Conservation (phyloP, 768 basidiomycete species). For the Russula sp. region DNA sequence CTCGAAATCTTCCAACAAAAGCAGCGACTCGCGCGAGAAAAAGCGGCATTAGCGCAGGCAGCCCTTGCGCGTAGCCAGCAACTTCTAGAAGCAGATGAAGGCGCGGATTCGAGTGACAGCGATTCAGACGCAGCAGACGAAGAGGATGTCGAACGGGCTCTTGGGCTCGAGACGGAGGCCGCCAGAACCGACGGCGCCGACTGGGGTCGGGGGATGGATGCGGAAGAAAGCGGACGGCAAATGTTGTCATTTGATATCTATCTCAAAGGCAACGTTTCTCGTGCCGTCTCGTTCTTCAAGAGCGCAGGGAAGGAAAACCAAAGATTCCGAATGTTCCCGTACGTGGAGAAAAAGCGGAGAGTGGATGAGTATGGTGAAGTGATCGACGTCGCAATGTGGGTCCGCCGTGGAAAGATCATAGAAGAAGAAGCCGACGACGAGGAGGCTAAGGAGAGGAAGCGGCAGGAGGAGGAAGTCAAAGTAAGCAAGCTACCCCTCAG, state of each 20-base stretch:
- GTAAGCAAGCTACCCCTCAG: slow-evolving; percentile 32
- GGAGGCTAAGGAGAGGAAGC: slow-evolving; percentile 65
- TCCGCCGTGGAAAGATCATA: slow-evolving; percentile 82
- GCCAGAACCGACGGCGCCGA: slow-evolving; percentile 41
- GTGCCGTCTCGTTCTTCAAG: slow-evolving; percentile 83
- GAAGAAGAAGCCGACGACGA: slow-evolving; percentile 87
- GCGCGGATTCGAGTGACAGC: slow-evolving; percentile 69
- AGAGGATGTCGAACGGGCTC: slow-evolving; percentile 47
- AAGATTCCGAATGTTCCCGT: slow-evolving; percentile 95
- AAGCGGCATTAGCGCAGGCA: slow-evolving; percentile 80
- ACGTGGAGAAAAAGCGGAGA: slow-evolving; percentile 83
- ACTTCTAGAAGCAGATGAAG: slow-evolving; percentile 92
- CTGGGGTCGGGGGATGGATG: slow-evolving; percentile 54
- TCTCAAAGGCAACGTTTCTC: slow-evolving; percentile 91
- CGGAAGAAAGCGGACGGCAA: slow-evolving; percentile 68
- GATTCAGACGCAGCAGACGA: slow-evolving; percentile 65
- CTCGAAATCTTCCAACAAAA: slow-evolving; percentile 72
- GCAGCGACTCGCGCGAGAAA: slow-evolving; percentile 71
- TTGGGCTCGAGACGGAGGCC: slow-evolving; percentile 37
- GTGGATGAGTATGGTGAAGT: slow-evolving; percentile 96
- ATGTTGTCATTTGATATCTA: slow-evolving; percentile 92
- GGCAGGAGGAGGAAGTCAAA: slow-evolving; percentile 78
- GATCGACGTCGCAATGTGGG: slow-evolving; percentile 93
- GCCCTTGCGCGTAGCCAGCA: slow-evolving; percentile 75
- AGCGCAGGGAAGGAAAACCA: slow-evolving; percentile 60